A percentile compares a stretch with the other conserved stretches of the same genome.
Conservation (phyloP, 345 rosid species). For the Lagerstroemia speciosa region DNA sequence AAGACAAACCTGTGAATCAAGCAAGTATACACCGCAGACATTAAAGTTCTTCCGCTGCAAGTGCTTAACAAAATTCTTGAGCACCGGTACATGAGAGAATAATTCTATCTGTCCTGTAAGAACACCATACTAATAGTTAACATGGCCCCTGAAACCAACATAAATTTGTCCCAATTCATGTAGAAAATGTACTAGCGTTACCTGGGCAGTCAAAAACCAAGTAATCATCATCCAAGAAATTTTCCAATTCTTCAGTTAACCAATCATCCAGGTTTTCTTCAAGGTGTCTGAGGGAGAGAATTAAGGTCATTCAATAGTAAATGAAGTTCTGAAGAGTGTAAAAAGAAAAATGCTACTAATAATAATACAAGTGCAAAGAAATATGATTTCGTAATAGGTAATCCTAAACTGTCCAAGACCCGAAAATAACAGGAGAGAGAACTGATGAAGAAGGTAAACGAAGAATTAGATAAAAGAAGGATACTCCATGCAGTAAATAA, state of each 20-base stretch:
- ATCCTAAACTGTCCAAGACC: not conserved
- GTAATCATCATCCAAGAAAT: conserved; percentile 80
- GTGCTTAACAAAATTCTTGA: conserved; percentile 84
- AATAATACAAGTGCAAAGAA: not conserved
- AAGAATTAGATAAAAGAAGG: conserved; percentile 26
- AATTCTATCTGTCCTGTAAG: conserved; percentile 78
- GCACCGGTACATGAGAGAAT: conserved; percentile 84
- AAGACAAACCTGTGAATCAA: conserved; percentile 84
- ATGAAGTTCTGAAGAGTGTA: not conserved
- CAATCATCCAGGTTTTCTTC: conserved; percentile 77
- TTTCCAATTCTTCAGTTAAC: conserved; percentile 81
- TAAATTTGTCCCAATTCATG: not conserved
- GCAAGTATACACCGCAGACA: conserved; percentile 75
- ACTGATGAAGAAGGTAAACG: not conserved
- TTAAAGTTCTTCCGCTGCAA: conserved; percentile 71
- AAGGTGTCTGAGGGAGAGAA: conserved; percentile 44
- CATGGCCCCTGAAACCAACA: not conserved
- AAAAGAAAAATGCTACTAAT: not conserved
- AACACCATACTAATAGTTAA: not conserved
- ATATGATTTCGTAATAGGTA: not conserved
- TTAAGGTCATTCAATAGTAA: conserved; percentile 31
- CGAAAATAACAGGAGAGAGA: not conserved
- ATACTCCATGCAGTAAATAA: conserved; percentile 96
- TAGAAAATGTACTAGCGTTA: conserved; percentile 6
- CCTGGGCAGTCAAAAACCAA: conserved; percentile 95